phyloP scores from a whole-genome alignment of 495 filamentous ascomycete genomes.

The Penicillium antarcticum region DNA sequence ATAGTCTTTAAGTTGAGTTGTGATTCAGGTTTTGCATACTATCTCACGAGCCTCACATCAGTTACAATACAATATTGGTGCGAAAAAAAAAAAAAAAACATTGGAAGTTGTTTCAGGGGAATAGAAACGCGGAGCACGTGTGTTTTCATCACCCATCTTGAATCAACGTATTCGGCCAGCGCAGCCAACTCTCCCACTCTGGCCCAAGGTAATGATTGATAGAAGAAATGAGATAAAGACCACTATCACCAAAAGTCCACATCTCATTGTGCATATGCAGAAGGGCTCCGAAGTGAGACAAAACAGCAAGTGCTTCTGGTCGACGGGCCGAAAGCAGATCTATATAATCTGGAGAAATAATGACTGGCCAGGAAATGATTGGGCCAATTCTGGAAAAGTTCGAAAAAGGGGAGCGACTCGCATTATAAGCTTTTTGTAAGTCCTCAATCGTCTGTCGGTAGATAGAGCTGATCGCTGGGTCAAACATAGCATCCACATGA shows the following conservation, averaged over 20 bases:
- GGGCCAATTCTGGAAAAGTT: not conserved
- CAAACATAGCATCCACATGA: not conserved
- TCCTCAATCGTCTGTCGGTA: not conserved
- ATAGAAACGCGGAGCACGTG: no score
- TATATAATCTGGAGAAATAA: constrained; percentile 26
- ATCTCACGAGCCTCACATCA: no score
- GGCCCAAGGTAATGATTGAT: not conserved
- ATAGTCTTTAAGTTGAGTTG: no score
- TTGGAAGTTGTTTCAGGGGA: no score
- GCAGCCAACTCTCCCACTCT: not conserved
- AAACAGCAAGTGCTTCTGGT: constrained; percentile 41
- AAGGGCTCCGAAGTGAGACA: constrained; percentile 38
- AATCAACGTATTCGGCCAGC: not conserved
- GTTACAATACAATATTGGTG: no score
- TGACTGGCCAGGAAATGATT: constrained; percentile 33
- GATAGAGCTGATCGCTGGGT: not conserved
- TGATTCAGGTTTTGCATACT: no score
- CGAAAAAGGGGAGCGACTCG: not conserved
- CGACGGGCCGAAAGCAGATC: constrained; percentile 23
- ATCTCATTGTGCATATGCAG: constrained; percentile 26
- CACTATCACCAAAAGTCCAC: constrained; percentile 37
- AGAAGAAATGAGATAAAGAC: not conserved
- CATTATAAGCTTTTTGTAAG: not conserved
- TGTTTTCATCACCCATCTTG: no score
- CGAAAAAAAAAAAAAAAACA: no score